These are phyloP conservation scores for Epichloe amarillans DNA, from an alignment of 2,329 filamentous ascomycete species.

Conservation along the genomic window DNA sequence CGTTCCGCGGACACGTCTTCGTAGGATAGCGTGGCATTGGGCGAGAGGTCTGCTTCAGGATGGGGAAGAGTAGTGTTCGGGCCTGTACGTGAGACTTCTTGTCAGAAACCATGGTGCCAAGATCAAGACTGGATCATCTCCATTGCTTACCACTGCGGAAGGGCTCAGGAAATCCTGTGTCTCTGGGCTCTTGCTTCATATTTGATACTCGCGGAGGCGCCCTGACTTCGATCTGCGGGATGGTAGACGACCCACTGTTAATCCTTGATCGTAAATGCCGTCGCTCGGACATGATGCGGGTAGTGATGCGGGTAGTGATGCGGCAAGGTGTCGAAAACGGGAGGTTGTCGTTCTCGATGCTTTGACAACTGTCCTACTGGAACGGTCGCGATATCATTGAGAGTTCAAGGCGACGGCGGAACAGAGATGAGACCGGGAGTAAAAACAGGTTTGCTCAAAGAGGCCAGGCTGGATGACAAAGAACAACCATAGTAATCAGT, in stretches of 20 bases:
- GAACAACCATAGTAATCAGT: no score
- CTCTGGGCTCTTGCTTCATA: slow-evolving; percentile 17
- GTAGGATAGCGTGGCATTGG: slow-evolving; percentile 41
- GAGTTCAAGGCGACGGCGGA: background rate
- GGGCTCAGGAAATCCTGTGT: slow-evolving; percentile 40
- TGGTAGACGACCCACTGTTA: background rate
- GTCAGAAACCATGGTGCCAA: background rate
- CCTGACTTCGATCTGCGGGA: slow-evolving; percentile 17
- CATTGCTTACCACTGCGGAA: slow-evolving; percentile 30
- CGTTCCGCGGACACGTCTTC: slow-evolving; percentile 35
- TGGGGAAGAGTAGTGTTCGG: slow-evolving; percentile 49
- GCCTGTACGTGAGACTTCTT: slow-evolving; percentile 14
- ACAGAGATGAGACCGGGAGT: background rate
- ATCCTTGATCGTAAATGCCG: background rate
- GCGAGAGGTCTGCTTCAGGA: slow-evolving; percentile 45
- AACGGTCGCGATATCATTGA: background rate
- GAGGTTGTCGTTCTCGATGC: background rate
- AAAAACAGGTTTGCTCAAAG: background rate
- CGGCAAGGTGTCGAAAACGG: background rate
- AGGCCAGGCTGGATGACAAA: no score
- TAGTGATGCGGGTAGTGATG: background rate
- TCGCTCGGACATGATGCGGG: slow-evolving; percentile 3
- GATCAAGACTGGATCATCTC: no score
- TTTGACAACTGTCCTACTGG: background rate
- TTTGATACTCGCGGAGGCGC: slow-evolving; percentile 11